Evolutionary conservation across 495 filamentous ascomycete genomes (phyloP), one percentile per base, ranked within the genome.

Genomic region (Neurospora sp.): DNA sequence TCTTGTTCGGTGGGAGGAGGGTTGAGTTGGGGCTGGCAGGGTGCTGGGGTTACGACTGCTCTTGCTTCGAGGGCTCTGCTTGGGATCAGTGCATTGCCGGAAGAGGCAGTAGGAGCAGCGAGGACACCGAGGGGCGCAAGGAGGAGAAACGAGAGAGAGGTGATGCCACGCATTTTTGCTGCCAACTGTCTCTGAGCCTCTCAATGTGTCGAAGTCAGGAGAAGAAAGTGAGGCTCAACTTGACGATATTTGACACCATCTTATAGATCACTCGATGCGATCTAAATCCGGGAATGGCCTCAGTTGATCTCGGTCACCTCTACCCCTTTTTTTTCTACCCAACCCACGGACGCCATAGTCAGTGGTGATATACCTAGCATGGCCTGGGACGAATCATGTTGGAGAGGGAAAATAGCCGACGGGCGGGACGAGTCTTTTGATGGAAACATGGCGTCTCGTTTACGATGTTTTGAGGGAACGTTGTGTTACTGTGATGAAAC

Each of bases 1-100:
- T 79, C 77, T 6, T 79, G 73, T 20, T 76, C 77, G 38, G 74
- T 74, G 9, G 75, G 76, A 41, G 71, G 72, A 39, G 78, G 75
- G 23, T 42, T 41, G 38, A 77, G 39, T 35, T 66, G 54, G 4
- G 70, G 69, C 5, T 71, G 48, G 54, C 76, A 79, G 9, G 77
- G 77, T 9, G 71, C 69, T 20, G 77, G 77, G 20, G 72, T 75
- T 72, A 73, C 74, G 0, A 75, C 39, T n/a, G 39, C 70, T 39
- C 73, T 38, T n/a, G 16, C 40, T 39, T 69, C 35, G 23, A 59
- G 7, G 18, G 69, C 37, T 40, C 46, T 35, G 39, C 39, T 18
- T 31, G 54, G 14, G 3, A 37, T 66, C n/a, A n/a, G n/a, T 2
- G 18, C 54, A 66, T 35, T 6, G 2, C 2, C 27, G 7, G 7